Conservation (phyloP, 2,329 filamentous ascomycete species). For the Neopestalotiopsis sp. region DNA sequence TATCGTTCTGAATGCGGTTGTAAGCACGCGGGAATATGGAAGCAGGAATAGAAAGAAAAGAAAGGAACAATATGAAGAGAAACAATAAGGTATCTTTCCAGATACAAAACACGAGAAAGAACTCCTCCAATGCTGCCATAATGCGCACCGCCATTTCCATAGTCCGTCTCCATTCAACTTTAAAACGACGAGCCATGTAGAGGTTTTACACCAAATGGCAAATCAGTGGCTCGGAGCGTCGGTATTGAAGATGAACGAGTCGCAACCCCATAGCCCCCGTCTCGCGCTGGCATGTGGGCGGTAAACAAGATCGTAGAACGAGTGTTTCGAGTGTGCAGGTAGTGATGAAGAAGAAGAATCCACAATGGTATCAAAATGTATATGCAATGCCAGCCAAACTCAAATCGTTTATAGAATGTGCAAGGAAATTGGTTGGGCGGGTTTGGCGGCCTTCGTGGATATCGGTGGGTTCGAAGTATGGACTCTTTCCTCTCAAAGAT, state of each 20-base stretch:
- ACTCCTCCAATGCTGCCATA: conserved; percentile 36
- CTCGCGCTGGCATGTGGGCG: neutral
- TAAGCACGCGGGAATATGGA: neutral
- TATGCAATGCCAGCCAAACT: conserved; percentile 18
- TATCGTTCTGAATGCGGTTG: neutral
- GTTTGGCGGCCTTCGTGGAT: neutral
- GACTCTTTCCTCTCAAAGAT: neutral
- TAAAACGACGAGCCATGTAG: conserved; percentile 14
- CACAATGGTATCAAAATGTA: conserved; percentile 21
- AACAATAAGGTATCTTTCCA: conserved; percentile 5
- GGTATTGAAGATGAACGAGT: neutral
- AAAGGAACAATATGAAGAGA: neutral
- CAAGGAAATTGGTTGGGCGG: conserved; percentile 10
- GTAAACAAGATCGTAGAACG: neutral
- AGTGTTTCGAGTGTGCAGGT: neutral
- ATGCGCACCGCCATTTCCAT: conserved; percentile 24
- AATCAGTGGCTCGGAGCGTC: no score
- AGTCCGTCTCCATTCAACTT: conserved; percentile 6
- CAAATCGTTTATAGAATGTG: conserved; percentile 6
- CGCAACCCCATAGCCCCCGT: neutral
- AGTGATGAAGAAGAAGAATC: conserved; percentile 6
- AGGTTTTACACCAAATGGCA: neutral
- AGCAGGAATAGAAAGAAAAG: neutral
- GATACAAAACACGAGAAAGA: conserved; percentile 21
- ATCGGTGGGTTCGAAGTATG: neutral